Base-by-base conservation (phyloP, 495 filamentous ascomycete species). In the Aspergillus sclerotiicarbonarius region DNA sequence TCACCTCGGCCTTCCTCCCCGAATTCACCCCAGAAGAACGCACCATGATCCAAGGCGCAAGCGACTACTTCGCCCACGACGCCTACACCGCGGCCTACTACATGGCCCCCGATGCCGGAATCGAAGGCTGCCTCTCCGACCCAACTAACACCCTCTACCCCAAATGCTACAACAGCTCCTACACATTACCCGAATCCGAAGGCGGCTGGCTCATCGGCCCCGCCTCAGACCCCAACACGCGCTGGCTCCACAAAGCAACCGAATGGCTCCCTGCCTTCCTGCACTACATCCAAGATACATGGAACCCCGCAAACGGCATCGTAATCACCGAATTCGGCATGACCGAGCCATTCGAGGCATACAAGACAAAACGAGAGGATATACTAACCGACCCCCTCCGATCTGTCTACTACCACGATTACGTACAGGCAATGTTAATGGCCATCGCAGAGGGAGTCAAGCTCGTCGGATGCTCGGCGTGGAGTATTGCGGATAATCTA, bases 1-100 rank as follows among this genome's bases (percentile, higher is more conserved):
- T 87, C 66, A 80, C 89, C 8, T 84, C 86, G 48, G 74, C 83
- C 57, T 78, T 85, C n/a, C 77, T 90, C 32, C 86, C 85, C 4
- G 72, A 75, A 8, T 87, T 84, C 61, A 86, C 84, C 0, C 56
- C 73, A 21, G 80, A 85, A 53, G 86, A 89, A 54, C 60, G 13
- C 0, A 6, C 3, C 20, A 25, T 49, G 20, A 49, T 49, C 46
- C 4, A 49, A 30, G 46, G 46, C 18, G 46, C 21, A 1, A 30
- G 46, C 21, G 46, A 49, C 9, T 49, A 31, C 46, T 49, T 49
- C 46, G 46, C 46, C 10, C 21, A 49, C 19, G 46, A 49, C 15
- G 46, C 46, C 16, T 49, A 49, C 46, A 49, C 46, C 2, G 46
- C 46, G 0, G 46, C 46, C 1, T 49, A 49, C 19, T 30, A 49